These are phyloP conservation scores for Crepidotus variabilis DNA, from an alignment of 768 basidiomycete genomes.

Conservation along the genomic window DNA sequence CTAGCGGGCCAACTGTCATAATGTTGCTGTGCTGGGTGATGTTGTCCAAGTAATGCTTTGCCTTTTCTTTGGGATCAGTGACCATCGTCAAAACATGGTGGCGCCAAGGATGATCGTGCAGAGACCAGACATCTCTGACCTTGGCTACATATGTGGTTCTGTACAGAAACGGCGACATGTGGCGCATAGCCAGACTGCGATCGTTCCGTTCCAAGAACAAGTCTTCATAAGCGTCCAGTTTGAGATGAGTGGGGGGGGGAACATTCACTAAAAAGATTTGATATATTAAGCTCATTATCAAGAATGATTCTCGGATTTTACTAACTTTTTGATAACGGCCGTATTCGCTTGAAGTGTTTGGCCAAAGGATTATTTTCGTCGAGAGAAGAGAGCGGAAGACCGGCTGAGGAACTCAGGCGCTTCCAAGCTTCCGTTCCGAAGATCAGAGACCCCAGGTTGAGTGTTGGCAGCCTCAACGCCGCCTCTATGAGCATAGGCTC, in stretches of 20 bases:
- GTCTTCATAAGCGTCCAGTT: too few species aligned
- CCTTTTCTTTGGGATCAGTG: neutral
- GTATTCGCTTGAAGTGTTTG: neutral
- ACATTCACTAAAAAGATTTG: neutral
- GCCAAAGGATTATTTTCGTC: neutral
- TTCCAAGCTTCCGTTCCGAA: neutral
- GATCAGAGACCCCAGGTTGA: conserved; percentile 1
- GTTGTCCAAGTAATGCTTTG: neutral
- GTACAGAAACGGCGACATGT: too few species aligned
- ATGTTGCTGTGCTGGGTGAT: conserved; percentile 9
- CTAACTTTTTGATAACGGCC: neutral
- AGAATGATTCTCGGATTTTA: too few species aligned
- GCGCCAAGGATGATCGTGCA: neutral
- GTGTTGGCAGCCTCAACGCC: neutral
- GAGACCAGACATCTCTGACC: neutral
- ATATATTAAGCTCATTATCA: neutral
- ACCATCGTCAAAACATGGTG: neutral
- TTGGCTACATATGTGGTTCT: too few species aligned
- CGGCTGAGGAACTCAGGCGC: neutral
- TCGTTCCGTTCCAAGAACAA: too few species aligned
- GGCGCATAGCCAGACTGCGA: too few species aligned
- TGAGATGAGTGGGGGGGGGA: too few species aligned
- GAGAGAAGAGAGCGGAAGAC: neutral
- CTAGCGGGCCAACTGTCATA: conserved; percentile 10
- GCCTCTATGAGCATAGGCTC: conserved; percentile 4